Base-by-base conservation (phyloP, 225 moss, liverwort and hornwort species). In the Climacium dendroides region DNA sequence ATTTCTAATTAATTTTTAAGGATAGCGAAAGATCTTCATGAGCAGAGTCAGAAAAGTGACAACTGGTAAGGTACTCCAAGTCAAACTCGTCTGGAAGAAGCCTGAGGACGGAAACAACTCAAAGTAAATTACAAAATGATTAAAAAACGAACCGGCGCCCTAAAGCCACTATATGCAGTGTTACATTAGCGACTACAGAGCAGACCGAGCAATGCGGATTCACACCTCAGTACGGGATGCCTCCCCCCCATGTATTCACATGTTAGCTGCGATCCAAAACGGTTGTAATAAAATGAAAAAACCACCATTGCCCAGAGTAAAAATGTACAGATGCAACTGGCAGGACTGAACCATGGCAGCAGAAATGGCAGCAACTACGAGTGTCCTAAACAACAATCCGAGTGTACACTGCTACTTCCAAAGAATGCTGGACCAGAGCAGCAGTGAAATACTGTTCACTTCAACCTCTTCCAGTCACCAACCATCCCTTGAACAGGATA, bases 301-400 rank as follows among this genome's bases (percentile, higher is more conserved):
- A 85, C 92, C 87, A 87, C 92, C 94, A 91, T 90, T 90, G 91
- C 88, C 75, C 88, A 74, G 83, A 79, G 87, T 87, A 83, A 91
- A 92, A 94, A 94, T 94, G 94, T 94, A 94, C 92, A 94, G 89
- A 91, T 87, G 91, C 91, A 91, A 87, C 85, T 81, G 86, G 91
- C 82, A 91, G 87, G 81, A 85, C 88, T 85, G 85, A 91, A 94
- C 88, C 88, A 86, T 69, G 85, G 91, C 88, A 87, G 87, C 89
- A 90, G 88, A 90, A 90, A 93, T 92, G 89, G 91, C 89, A 91
- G 88, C 86, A 89, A 86, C 92, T 94, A 92, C 60, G 35, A 87
- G 83, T 85, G 85, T 89, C 82, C 90, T 89, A 90, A 83, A 91
- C 88, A 90, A 85, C 91, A 92, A 91, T 85, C 89, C 88, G 88